Base-by-base conservation (phyloP, 2,329 filamentous ascomycete genomes). In the Diplodia scrobiculata region DNA sequence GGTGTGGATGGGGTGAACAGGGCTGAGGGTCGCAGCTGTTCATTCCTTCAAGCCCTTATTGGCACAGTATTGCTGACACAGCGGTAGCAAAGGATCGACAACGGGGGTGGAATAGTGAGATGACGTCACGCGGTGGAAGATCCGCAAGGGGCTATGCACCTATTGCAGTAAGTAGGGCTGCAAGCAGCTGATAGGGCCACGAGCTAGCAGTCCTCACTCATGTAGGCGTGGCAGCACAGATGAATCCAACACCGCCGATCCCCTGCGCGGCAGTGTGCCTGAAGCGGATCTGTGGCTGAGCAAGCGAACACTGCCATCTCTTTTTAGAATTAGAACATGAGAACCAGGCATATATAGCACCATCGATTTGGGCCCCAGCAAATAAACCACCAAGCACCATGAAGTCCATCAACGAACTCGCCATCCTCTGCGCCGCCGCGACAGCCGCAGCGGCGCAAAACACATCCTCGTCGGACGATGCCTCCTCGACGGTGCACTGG, bases 281-380 rank as follows among this genome's bases (percentile, higher is more conserved):
- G 21, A 27, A 27, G 10, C 10, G 1, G 32, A 34, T 34, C 32
- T 1, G 32, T 34, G 32, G 32, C 32, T 10, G 9, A 51, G 48
- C 25, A 51, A 51, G 27, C 19, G 47, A 27, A 25, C 48, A 51
- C 19, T 13, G 19, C 47, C 19, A n/a, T 11, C 47, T 50, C 47
- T 2, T 2, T 11, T 3, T 27, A 25, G 48, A 14, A 51, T 27
- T 34, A 13, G 19, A 51, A 14, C 25, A 25, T 2, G 25, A 25
- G 25, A 14, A 11, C 21, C 10, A 5, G 4, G 4, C 10, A n/a
- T 7, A 45, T n/a, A 25, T 13, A 27, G 25, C 25, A 25, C n/a
- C 1, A 4, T 50, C 1, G 4, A 25, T 9, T 13, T 19, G 1
- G 13, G 10, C 0, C 0, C 5, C 2, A 19, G 7, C 1, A 10